Evolutionary conservation across 768 basidiomycete genomes (phyloP).

Genomic region (Rhodotorula taiwanensis): DNA sequence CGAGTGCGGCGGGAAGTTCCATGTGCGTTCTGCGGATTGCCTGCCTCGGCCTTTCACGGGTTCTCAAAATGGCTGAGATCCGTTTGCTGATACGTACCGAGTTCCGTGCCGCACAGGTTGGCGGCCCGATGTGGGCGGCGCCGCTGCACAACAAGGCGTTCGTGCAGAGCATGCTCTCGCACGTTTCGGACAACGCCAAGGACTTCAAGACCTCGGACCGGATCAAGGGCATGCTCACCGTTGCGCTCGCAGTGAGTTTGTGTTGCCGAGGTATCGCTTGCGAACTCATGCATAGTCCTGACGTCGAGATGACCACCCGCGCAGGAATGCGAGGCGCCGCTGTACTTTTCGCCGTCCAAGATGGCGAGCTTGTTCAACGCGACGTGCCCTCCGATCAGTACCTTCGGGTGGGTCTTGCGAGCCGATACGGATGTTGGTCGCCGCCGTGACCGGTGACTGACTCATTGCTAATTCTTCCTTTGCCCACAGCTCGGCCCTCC

Average conservation of each 20-base stretch:
- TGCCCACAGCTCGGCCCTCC: slow-evolving; percentile 66
- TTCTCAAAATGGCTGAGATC: too few relatives aligned
- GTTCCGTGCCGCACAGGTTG: slow-evolving; percentile 57
- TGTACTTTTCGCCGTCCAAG: slow-evolving; percentile 80
- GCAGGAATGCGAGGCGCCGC: slow-evolving; percentile 68
- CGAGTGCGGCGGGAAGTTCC: slow-evolving; percentile 69
- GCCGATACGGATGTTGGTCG: not conserved
- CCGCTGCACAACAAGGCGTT: slow-evolving; percentile 73
- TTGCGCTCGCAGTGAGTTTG: slow-evolving; percentile 69
- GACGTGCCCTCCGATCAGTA: slow-evolving; percentile 64
- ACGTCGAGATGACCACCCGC: not conserved
- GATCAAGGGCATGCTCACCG: slow-evolving; percentile 92
- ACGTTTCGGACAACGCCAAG: slow-evolving; percentile 55
- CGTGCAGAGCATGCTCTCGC: slow-evolving; percentile 63
- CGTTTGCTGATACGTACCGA: too few relatives aligned
- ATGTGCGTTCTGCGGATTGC: slow-evolving; percentile 54
- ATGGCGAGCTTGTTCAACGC: slow-evolving; percentile 77
- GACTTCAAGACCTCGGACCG: slow-evolving; percentile 47
- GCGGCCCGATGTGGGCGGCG: slow-evolving; percentile 96
- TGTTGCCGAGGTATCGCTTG: too few relatives aligned
- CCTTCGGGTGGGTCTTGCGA: slow-evolving; percentile 58
- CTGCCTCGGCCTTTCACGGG: too few relatives aligned
- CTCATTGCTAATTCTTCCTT: not conserved
- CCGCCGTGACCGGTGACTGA: not conserved
- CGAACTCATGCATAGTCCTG: too few relatives aligned